A percentile compares a stretch with the other conserved stretches of the same genome.
These are phyloP conservation scores for Zygosaccharomyces lentus DNA, from an alignment of 805 yeast species.

Conservation along the genomic window DNA sequence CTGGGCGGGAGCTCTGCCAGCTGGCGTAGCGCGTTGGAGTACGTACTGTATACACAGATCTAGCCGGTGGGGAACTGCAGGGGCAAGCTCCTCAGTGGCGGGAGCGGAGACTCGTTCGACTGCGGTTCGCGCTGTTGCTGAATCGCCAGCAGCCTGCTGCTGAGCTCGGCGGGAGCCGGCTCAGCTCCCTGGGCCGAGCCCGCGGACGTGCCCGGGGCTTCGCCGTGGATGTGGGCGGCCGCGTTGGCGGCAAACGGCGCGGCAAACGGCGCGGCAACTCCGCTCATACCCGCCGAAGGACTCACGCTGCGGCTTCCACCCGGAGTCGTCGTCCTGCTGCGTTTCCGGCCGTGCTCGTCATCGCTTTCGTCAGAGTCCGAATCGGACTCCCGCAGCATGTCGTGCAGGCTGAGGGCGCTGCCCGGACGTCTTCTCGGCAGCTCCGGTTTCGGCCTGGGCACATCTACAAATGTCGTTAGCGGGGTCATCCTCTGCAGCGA, in stretches of 20 bases:
- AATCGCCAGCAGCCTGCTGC: constrained; percentile 20
- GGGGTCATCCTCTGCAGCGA: constrained; percentile 66
- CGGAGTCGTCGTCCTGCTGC: constrained; percentile 8
- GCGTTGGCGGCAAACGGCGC: background rate
- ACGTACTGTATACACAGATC: background rate
- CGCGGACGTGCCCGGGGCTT: background rate
- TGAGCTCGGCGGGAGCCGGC: constrained; percentile 13
- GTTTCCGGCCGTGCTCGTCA: constrained; percentile 9
- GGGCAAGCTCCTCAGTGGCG: constrained; percentile 34
- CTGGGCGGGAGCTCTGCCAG: background rate
- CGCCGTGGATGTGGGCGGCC: no score
- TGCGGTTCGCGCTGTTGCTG: constrained; percentile 19
- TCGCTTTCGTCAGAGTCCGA: constrained; percentile 15
- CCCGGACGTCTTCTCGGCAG: constrained; percentile 14
- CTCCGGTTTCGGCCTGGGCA: background rate
- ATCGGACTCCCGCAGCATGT: constrained; percentile 14
- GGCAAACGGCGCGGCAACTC: background rate
- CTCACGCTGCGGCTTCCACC: constrained; percentile 14
- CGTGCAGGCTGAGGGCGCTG: constrained; percentile 24
- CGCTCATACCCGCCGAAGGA: background rate
- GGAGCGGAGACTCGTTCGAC: constrained; percentile 19
- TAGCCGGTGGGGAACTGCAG: constrained; percentile 31
- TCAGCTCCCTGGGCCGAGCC: constrained; percentile 1
- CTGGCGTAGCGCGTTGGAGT: no score
- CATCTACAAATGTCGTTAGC: constrained; percentile 28